Percentiles rank a stretch among this genome's conserved stretches.
phyloP scores from a whole-genome alignment of 106 monocot genomes.

The Acorus calamus region DNA sequence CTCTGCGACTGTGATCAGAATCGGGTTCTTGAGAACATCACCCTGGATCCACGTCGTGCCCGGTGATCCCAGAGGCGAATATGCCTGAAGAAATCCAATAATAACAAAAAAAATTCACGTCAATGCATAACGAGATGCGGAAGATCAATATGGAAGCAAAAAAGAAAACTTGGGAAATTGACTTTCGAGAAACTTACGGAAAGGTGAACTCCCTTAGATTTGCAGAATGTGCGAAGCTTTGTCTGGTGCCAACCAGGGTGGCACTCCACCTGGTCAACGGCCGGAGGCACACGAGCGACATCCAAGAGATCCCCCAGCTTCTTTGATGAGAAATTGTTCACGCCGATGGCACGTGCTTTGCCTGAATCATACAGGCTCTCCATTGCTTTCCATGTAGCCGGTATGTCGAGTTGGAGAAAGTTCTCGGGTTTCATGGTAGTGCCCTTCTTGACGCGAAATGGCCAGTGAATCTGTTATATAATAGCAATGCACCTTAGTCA shows the following conservation, averaged over 20 bases:
- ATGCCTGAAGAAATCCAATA: slow-evolving; percentile 33
- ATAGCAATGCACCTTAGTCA: too few relatives aligned
- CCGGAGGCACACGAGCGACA: slow-evolving; percentile 53
- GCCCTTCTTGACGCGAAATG: slow-evolving; percentile 50
- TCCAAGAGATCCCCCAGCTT: slow-evolving; percentile 61
- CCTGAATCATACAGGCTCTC: slow-evolving; percentile 60
- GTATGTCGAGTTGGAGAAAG: slow-evolving; percentile 44
- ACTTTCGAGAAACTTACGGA: slow-evolving; percentile 22
- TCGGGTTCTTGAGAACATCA: slow-evolving; percentile 19
- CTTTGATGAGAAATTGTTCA: slow-evolving; percentile 78
- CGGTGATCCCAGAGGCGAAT: slow-evolving; percentile 70
- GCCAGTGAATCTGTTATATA: slow-evolving; percentile 46
- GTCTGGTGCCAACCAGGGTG: slow-evolving; percentile 77
- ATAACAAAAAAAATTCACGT: too few relatives aligned
- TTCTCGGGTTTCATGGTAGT: slow-evolving; percentile 31
- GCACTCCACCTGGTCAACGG: slow-evolving; percentile 82
- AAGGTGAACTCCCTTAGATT: slow-evolving; percentile 61
- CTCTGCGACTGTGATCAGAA: slow-evolving; percentile 1
- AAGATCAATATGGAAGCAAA: neutral
- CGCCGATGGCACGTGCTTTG: slow-evolving; percentile 82
- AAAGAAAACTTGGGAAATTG: too few relatives aligned
- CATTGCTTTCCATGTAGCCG: slow-evolving; percentile 77
- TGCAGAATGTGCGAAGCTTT: slow-evolving; percentile 50
- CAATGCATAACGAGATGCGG: too few relatives aligned
- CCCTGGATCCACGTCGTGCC: slow-evolving; percentile 34